phyloP scores from a whole-genome alignment of 305 asterid genomes.

The Solanum chacoense region DNA sequence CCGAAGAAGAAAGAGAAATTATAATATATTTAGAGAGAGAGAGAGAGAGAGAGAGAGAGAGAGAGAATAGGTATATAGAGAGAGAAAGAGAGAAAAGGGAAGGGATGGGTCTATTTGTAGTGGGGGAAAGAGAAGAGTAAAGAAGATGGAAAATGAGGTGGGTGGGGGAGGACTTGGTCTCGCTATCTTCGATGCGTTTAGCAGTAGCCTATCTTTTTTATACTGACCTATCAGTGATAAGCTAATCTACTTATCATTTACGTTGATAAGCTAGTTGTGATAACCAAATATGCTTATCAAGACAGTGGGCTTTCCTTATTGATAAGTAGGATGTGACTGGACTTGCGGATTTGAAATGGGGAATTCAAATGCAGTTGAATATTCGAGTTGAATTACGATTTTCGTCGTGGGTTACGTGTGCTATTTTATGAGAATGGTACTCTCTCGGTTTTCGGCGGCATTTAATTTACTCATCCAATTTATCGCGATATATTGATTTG shows the following conservation, averaged over 20 bases:
- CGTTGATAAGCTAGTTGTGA: neutral
- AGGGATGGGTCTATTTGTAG: conserved; percentile 6
- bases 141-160: conserved; percentile 18
- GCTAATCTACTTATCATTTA: accelerated
- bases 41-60: conserved; percentile 11
- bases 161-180: conserved; percentile 75
- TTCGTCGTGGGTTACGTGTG: conserved; percentile 5
- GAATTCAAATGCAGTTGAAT: conserved; percentile 71
- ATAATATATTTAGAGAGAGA: conserved; percentile 9
- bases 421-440: neutral
- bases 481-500: neutral
- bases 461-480: neutral
- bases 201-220: conserved; percentile 63
- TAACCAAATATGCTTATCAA: accelerated
- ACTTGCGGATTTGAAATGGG: conserved; percentile 78
- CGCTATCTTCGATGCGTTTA: conserved; percentile 95
- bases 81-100: conserved; percentile 11
- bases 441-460: conserved; percentile 1
- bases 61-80: conserved; percentile 10
- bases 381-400: conserved; percentile 19
- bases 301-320: conserved; percentile 27
- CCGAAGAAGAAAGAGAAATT: neutral
- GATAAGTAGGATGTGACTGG: conserved; percentile 34
- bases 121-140: conserved; percentile 21
- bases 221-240: conserved; percentile 56